These are phyloP conservation scores for Fusarium tanahbumbuense DNA, from an alignment of 2,329 filamentous ascomycete genomes.

Conservation along the genomic window DNA sequence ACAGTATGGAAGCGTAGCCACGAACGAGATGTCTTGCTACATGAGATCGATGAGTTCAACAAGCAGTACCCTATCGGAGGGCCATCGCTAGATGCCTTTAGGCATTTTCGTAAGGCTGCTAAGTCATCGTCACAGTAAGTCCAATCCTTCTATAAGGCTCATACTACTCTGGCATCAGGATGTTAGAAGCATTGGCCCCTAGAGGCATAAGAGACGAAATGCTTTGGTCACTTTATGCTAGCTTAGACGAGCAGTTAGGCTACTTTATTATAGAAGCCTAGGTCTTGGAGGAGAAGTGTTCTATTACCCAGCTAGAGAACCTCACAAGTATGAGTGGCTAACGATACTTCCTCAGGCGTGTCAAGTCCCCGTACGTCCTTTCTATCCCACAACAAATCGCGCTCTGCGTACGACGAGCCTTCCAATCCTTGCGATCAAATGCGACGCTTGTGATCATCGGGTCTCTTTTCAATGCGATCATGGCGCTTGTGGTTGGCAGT, in stretches of 20 bases:
- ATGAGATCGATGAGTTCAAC: neutral
- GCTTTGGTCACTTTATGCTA: too few relatives aligned
- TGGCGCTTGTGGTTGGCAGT: conserved; percentile 64
- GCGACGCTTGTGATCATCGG: neutral
- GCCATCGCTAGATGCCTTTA: neutral
- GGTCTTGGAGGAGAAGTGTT: accelerated
- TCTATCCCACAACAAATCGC: neutral
- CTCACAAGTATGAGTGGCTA: too few relatives aligned
- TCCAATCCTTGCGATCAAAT: neutral
- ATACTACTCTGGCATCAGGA: too few relatives aligned
- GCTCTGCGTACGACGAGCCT: neutral
- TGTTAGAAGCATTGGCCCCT: too few relatives aligned
- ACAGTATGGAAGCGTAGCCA: conserved; percentile 46
- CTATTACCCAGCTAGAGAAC: too few relatives aligned
- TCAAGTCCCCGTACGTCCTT: neutral
- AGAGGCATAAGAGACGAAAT: too few relatives aligned
- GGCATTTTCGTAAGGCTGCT: neutral
- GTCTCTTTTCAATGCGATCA: conserved; percentile 56
- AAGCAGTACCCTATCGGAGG: neutral
- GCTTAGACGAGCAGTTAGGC: too few relatives aligned
- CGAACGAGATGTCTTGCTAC: neutral
- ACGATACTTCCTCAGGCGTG: neutral
- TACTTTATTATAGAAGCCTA: too few relatives aligned
- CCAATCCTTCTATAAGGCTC: neutral
- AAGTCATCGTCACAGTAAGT: neutral